phyloP scores from a whole-genome alignment of 2,329 filamentous ascomycete genomes.

The Alternaria viburni region DNA sequence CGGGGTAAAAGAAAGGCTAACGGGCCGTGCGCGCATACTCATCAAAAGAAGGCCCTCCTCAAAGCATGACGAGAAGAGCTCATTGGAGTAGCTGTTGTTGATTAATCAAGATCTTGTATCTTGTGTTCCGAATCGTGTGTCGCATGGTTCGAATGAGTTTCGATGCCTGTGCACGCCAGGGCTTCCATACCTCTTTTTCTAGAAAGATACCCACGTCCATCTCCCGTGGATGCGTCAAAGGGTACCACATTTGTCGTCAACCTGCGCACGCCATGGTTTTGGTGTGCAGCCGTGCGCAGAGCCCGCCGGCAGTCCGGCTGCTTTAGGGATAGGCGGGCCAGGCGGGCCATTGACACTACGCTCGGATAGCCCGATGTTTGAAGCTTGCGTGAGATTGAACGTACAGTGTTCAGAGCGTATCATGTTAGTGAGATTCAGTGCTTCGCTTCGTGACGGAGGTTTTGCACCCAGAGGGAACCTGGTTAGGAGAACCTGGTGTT shows the following conservation, averaged over 20 bases:
- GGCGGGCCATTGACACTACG: conserved; percentile 1
- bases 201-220: background rate
- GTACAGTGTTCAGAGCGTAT: conserved; percentile 6
- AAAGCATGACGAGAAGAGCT: background rate
- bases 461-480: background rate
- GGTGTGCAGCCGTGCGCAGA: conserved; percentile 2
- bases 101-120: background rate
- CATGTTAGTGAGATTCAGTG: background rate
- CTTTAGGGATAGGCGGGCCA: background rate
- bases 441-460: background rate
- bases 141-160: background rate
- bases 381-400: background rate
- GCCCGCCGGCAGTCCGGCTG: background rate
- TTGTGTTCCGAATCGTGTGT: background rate
- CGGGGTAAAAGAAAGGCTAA: conserved; percentile 8
- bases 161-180: background rate
- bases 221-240: background rate
- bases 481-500: conserved; percentile 5
- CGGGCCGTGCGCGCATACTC: conserved; percentile 5
- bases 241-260: background rate
- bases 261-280: background rate
- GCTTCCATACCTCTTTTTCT: background rate
- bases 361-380: conserved; percentile 7
- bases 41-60: background rate
- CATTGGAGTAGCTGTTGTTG: background rate